These are phyloP conservation scores for Rutstroemia sp. DNA, from an alignment of 2,329 filamentous ascomycete genomes.

Conservation along the genomic window DNA sequence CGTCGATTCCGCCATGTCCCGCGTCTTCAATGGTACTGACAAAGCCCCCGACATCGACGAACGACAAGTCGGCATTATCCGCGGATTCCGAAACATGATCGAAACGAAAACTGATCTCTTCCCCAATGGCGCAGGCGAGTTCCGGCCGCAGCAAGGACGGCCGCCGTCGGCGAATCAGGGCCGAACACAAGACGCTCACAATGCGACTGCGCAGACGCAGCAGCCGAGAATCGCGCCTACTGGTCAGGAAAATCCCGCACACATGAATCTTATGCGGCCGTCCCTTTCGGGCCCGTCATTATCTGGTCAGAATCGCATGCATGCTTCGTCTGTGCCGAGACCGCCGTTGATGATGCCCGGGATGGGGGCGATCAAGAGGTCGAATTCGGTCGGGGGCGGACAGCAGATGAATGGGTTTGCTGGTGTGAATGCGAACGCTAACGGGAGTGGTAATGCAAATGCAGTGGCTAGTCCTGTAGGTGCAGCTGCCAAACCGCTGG, in stretches of 20 bases:
- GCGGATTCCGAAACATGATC: not conserved
- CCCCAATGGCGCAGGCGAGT: not conserved
- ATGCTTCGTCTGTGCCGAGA: conserved; percentile 20
- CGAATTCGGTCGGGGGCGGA: too few species aligned
- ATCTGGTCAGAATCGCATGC: conserved; percentile 18
- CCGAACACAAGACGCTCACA: conserved; percentile 12
- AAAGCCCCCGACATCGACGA: conserved; percentile 18
- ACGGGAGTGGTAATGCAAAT: too few species aligned
- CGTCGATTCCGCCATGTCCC: conserved; percentile 27
- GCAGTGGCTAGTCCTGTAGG: too few species aligned
- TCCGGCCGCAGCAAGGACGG: conserved; percentile 12
- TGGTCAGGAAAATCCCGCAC: conserved; percentile 13
- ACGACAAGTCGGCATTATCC: conserved; percentile 9
- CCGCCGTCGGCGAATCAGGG: conserved; percentile 17
- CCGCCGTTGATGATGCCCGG: conserved; percentile 26
- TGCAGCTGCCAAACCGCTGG: too few species aligned
- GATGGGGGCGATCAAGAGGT: too few species aligned
- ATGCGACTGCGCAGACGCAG: not conserved
- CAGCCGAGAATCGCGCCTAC: conserved; percentile 10
- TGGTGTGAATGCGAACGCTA: too few species aligned
- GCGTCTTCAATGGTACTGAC: conserved; percentile 22
- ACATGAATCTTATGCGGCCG: conserved; percentile 20
- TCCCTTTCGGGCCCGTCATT: conserved; percentile 16
- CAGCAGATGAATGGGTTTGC: too few species aligned
- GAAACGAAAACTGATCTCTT: not conserved